Conservation (phyloP, 2,329 filamentous ascomycete species). For the Penicillium sp. region DNA sequence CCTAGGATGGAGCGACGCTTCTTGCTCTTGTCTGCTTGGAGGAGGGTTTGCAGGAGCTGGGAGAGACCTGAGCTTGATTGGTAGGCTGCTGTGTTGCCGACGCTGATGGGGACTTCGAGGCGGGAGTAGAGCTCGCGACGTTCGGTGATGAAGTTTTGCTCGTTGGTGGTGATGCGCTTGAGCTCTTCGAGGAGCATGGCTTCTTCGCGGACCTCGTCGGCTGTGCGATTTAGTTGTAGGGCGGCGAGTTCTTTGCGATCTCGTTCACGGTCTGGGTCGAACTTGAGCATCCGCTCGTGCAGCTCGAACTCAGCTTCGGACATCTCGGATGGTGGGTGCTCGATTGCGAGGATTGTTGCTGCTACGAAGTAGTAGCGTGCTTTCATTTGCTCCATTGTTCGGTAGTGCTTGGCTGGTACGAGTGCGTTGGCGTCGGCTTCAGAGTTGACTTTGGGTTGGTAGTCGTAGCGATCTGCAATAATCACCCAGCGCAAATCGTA, state of each 20-base stretch:
- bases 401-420: constrained; percentile 46
- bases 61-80: constrained; percentile 79
- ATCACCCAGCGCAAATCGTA: constrained; percentile 89
- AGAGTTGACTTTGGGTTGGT: constrained; percentile 31
- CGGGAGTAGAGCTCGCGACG: constrained; percentile 82
- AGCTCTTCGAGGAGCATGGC: constrained; percentile 85
- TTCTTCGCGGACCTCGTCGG: constrained; percentile 89
- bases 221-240: constrained; percentile 73
- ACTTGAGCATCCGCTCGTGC: constrained; percentile 83
- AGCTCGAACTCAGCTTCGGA: constrained; percentile 77
- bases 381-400: constrained; percentile 89
- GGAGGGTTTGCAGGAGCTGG: constrained; percentile 76
- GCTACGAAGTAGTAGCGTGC: constrained; percentile 85
- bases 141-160: constrained; percentile 83
- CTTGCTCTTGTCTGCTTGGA: constrained; percentile 82
- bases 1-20: constrained; percentile 75
- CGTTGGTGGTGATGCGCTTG: constrained; percentile 83
- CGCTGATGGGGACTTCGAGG: constrained; percentile 77
- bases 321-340: constrained; percentile 84
- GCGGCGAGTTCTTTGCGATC: constrained; percentile 82
- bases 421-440: constrained; percentile 34
- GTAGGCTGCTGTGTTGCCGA: constrained; percentile 70
- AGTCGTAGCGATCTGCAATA: constrained; percentile 92
- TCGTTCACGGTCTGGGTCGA: constrained; percentile 76
- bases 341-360: constrained; percentile 75